phyloP scores from a whole-genome alignment of 140 eudicot species.

The Flaveria floridana region DNA sequence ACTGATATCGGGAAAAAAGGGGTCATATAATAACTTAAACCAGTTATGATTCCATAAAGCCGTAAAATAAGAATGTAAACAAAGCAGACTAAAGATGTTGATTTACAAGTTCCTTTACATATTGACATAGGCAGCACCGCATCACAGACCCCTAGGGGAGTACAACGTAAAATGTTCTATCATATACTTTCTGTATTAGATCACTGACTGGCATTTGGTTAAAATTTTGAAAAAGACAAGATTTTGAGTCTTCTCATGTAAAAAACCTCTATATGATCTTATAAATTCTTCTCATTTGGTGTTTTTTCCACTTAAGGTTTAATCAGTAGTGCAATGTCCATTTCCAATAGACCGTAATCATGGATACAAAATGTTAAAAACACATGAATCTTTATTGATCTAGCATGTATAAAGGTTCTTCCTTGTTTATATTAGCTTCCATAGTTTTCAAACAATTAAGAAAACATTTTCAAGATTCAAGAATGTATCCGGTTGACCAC shows the following conservation, averaged over 20 bases:
- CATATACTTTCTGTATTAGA: not conserved
- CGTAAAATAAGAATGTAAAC: conserved; percentile 6
- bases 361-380: not conserved
- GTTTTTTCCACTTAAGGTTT: not conserved
- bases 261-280: not conserved
- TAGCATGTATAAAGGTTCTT: not conserved
- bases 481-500: not conserved
- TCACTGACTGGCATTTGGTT: conserved; percentile 7
- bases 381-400: not conserved
- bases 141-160: not conserved
- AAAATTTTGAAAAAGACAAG: not conserved
- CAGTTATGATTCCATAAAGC: not conserved
- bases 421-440: not conserved
- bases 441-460: conserved; percentile 14
- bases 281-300: not conserved
- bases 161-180: not conserved
- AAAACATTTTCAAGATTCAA: not conserved
- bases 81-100: not conserved
- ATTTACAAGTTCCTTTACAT: not conserved
- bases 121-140: not conserved
- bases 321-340: not conserved
- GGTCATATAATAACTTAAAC: conserved; percentile 5
- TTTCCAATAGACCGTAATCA: not conserved
- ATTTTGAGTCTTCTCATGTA: not conserved
- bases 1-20: conserved; percentile 40